phyloP scores from a whole-genome alignment of 768 basidiomycete genomes.

The Kwoniella bestiolae region DNA sequence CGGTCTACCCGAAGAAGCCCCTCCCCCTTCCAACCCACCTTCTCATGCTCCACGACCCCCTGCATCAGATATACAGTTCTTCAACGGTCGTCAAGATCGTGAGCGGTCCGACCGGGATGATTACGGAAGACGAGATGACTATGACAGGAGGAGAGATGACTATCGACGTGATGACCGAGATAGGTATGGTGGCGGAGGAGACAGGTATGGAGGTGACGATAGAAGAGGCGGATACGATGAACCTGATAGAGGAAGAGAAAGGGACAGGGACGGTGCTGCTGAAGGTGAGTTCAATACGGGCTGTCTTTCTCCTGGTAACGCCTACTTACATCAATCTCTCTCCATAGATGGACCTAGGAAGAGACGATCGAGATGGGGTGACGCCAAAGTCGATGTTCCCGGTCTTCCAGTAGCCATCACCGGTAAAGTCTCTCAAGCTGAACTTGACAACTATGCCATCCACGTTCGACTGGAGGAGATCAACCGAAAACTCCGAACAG shows the following conservation, averaged over 20 bases:
- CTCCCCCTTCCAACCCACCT: constrained; percentile 82
- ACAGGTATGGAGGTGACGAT: constrained; percentile 31
- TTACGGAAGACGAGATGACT: constrained; percentile 24
- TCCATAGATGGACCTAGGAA: constrained; percentile 85
- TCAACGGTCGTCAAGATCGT: constrained; percentile 60
- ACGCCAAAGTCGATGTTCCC: constrained; percentile 81
- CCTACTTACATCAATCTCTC: constrained; percentile 28
- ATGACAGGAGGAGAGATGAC: constrained; percentile 21
- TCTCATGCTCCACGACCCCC: constrained; percentile 85
- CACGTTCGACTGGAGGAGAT: constrained; percentile 96
- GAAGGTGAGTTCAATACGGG: constrained; percentile 88
- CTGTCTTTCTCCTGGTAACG: constrained; percentile 47
- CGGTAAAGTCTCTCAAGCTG: constrained; percentile 85
- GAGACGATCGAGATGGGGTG: constrained; percentile 96
- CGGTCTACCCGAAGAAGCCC: constrained; percentile 79
- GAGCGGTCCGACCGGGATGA: constrained; percentile 57
- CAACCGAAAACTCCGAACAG: constrained; percentile 87
- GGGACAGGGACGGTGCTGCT: constrained; percentile 61
- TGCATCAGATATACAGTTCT: constrained; percentile 51
- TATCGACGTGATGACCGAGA: constrained; percentile 37
- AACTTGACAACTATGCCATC: constrained; percentile 97
- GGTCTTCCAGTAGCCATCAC: constrained; percentile 93
- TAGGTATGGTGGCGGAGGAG: constrained; percentile 17
- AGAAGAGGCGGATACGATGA: constrained; percentile 29
- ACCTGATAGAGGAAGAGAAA: constrained; percentile 30